Base-by-base conservation (phyloP, 2,329 filamentous ascomycete genomes). In the Sclerotinia spermophila region DNA sequence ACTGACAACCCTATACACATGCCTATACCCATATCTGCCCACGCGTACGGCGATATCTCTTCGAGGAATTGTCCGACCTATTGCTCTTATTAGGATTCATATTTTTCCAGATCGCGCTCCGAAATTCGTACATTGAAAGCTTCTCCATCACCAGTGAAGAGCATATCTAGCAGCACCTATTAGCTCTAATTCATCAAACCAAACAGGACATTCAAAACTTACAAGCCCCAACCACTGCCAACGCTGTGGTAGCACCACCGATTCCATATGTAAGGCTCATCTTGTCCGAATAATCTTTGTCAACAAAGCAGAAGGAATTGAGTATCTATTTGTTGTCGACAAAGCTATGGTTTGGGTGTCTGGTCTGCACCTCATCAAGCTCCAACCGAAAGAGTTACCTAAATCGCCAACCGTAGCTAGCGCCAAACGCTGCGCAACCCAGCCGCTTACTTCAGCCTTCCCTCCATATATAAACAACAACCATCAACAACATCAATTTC, bases 1-100 rank as follows among this genome's bases (percentile, higher is more conserved):
- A 97, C 95, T 70, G 96, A 99, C 71, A 98, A 85, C 72, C 95
- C 94, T 79, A 99, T 98, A 83, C 96, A 99, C 73, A 98, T 88
- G 66, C 89, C 91, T 79, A 99, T 97, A 75, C 96, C 96, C 70
- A 96, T 82, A 81, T 89, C 90, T 73, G 95, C 96, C 94, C 94
- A 99, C 62, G 92, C 92, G 80, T 95, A 97, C 33, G 96, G 96
- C 71, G 96, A 98, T 77, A 98, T 89, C 74, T 91, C 90, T 83
- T 97, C 94, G 82, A 99, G 89, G 81, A 98, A 98, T 81, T 90
- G 90, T 81, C 96, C 96, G 82, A 98, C 87, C 91, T 94, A 80
- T 75, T 27, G 27, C 75, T 53, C 64, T 73, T 38, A 35, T 70
- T 51, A 70, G 40, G 35, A 11, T 30, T 33, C 51, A 48, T 30